Conservation (phyloP, 2,329 filamentous ascomycete genomes). For the Atkinsonella texensis region DNA sequence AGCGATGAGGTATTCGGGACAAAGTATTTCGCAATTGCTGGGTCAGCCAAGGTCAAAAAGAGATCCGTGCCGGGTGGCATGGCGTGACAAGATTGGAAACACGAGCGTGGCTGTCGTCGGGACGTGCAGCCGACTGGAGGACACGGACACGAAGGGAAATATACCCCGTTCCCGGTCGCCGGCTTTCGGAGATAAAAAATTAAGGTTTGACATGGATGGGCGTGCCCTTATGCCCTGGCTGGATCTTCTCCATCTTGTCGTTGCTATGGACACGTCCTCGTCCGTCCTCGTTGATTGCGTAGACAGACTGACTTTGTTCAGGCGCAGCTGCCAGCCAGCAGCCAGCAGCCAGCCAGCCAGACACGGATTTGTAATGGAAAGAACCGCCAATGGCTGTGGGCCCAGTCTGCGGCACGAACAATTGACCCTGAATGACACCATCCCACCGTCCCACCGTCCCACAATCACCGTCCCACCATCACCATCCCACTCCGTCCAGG, state of each 20-base stretch:
- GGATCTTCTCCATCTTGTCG: no score
- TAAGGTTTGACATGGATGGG: background rate
- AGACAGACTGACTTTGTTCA: no score
- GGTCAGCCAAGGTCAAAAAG: constrained; percentile 5
- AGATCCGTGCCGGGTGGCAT: constrained; percentile 3
- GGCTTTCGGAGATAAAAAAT: background rate
- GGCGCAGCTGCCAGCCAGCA: background rate
- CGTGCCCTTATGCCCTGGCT: no score
- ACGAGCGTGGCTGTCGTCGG: constrained; percentile 1
- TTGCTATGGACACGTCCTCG: no score
- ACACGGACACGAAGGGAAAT: background rate
- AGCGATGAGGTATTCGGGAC: constrained; percentile 8
- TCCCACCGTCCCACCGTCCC: background rate
- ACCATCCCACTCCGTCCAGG: background rate
- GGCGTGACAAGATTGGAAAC: background rate
- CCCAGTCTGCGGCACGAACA: constrained; percentile 6
- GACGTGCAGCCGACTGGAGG: background rate
- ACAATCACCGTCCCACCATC: background rate
- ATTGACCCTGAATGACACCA: constrained; percentile 10
- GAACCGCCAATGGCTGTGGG: background rate
- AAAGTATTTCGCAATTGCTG: constrained; percentile 11
- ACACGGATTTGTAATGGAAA: background rate
- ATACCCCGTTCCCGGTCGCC: background rate
- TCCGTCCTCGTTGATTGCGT: background rate
- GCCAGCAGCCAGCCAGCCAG: background rate